Evolutionary conservation across 2,329 filamentous ascomycete species (phyloP).

Genomic region (Penicillium hordei): DNA sequence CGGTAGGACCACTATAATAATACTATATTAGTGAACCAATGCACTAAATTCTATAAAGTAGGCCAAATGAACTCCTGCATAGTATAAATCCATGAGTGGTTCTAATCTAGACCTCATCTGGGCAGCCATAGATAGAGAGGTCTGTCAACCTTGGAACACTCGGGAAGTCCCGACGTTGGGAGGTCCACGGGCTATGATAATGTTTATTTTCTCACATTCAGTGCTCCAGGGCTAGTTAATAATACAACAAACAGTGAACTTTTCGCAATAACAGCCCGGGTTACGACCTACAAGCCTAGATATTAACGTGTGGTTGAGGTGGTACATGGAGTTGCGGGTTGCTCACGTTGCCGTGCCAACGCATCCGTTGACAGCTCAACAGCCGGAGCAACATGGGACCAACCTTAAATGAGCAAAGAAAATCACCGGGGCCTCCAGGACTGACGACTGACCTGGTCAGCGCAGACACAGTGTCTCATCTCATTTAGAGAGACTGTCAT

Average conservation of each 20-base stretch:
- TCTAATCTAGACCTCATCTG: neutral
- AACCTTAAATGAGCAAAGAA: neutral
- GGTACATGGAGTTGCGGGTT: neutral
- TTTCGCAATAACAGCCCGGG: neutral
- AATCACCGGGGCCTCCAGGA: neutral
- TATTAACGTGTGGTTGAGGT: neutral
- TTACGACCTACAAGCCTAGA: neutral
- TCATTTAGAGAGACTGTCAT: neutral
- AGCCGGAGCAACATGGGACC: neutral
- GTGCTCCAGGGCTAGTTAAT: neutral
- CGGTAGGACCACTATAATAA: neutral
- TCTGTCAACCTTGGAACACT: neutral
- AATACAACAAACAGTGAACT: too few species aligned
- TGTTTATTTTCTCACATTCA: neutral
- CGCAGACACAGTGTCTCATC: too few species aligned
- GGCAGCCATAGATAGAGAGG: neutral
- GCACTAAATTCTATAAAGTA: neutral
- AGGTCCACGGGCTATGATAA: neutral
- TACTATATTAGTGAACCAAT: neutral
- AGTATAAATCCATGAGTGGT: neutral
- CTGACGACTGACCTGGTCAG: neutral
- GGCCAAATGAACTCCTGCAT: neutral
- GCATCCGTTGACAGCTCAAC: slow-evolving; percentile 5
- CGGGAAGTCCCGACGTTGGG: neutral
- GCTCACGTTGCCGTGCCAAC: slow-evolving; percentile 7